These are phyloP conservation scores for Plasmodium falciparum DNA, from an alignment of 169 alveolate species.

Conservation along the genomic window DNA sequence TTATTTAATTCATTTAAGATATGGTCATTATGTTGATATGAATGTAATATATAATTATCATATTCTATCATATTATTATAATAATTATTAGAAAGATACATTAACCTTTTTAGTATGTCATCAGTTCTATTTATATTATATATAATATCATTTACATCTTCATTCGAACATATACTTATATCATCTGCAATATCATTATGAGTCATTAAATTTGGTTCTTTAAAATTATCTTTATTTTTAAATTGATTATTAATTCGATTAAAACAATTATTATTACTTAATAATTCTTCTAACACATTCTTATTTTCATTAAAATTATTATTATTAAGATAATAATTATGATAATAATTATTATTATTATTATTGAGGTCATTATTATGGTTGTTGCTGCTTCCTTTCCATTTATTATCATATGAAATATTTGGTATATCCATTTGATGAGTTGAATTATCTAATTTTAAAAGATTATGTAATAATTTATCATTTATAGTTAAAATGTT, in stretches of 20 bases:
- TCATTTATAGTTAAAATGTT: slow-evolving; percentile 3
- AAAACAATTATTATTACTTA: too few species aligned
- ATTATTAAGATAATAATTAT: background rate
- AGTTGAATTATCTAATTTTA: slow-evolving; percentile 26
- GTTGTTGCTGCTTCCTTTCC: background rate
- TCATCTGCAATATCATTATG: too few species aligned
- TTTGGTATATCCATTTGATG: background rate
- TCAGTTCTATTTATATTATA: slow-evolving; percentile 39
- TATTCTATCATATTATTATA: slow-evolving; percentile 31
- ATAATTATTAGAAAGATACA: slow-evolving; percentile 20
- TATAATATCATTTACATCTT: slow-evolving; percentile 12
- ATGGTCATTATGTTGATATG: slow-evolving; percentile 6
- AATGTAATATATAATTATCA: slow-evolving; percentile 4
- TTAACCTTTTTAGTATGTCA: slow-evolving; percentile 23
- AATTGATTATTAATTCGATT: background rate
- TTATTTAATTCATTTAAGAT: slow-evolving; percentile 1
- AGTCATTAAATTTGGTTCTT: too few species aligned
- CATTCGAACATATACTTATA: slow-evolving; percentile 14
- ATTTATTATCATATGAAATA: background rate
- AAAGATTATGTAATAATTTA: slow-evolving; percentile 7
- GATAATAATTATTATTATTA: background rate
- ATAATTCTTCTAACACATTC: too few species aligned
- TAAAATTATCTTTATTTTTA: slow-evolving; percentile 6
- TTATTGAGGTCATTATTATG: background rate
- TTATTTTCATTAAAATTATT: too few species aligned